These are phyloP conservation scores for Antrodiella citrinella DNA, from an alignment of 768 basidiomycete genomes.

Conservation along the genomic window DNA sequence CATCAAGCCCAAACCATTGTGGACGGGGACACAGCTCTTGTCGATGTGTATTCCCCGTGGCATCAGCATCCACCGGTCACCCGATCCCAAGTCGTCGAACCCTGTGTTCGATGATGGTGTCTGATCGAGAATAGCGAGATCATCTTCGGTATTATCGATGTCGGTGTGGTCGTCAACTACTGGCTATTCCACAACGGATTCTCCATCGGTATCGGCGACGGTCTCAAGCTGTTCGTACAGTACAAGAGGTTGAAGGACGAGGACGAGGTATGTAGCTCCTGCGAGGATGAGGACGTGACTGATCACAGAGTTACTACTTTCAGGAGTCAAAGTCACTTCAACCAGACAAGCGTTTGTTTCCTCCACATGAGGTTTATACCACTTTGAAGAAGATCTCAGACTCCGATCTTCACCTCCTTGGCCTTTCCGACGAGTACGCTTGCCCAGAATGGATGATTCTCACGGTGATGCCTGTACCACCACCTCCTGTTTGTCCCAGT, in stretches of 20 bases:
- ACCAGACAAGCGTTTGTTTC: slow-evolving; percentile 73
- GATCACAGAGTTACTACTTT: slow-evolving; percentile 6
- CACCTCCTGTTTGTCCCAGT: slow-evolving; percentile 94
- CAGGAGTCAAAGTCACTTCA: slow-evolving; percentile 75
- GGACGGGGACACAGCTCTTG: slow-evolving; percentile 95
- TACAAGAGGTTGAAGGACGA: slow-evolving; percentile 91
- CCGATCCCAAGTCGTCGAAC: slow-evolving; percentile 71
- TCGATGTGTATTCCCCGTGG: slow-evolving; percentile 88
- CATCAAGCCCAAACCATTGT: slow-evolving; percentile 93
- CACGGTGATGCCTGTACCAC: slow-evolving; percentile 93
- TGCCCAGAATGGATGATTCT: slow-evolving; percentile 99
- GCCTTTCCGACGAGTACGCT: slow-evolving; percentile 90
- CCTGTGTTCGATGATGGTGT: slow-evolving; percentile 92
- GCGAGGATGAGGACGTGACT: not conserved
- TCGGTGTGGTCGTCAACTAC: slow-evolving; percentile 94
- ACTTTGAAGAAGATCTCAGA: slow-evolving; percentile 95
- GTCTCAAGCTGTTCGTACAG: slow-evolving; percentile 85
- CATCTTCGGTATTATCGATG: slow-evolving; percentile 86
- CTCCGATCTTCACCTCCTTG: slow-evolving; percentile 77
- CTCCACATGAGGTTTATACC: slow-evolving; percentile 84
- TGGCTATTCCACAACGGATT: slow-evolving; percentile 99
- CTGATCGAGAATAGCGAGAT: slow-evolving; percentile 95
- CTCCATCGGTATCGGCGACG: slow-evolving; percentile 98
- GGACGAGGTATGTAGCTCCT: slow-evolving; percentile 62
- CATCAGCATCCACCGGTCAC: slow-evolving; percentile 83